Evolutionary conservation across 2,329 filamentous ascomycete genomes (phyloP), one percentile per base, ranked within the genome.

Genomic region (Tolypocladium tundrense): DNA sequence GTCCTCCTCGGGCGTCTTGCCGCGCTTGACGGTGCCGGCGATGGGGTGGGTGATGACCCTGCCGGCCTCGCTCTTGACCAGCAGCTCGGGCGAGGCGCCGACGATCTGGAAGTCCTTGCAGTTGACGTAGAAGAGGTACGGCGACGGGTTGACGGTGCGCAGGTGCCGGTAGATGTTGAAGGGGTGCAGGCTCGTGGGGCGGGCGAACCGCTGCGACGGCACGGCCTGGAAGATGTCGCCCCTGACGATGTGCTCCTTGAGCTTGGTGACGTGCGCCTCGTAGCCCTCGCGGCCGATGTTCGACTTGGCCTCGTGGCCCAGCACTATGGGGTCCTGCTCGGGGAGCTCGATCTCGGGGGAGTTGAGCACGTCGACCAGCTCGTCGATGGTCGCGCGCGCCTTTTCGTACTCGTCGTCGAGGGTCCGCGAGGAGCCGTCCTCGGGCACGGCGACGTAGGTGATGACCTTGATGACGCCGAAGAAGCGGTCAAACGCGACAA

Each of bases 171-270:
- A 99, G 67, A 99, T 90, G 78, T 97, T 99, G 81, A 97, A 99
- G 0, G 94, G 93, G 72, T 99, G 94, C 50, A 99, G 79, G 58
- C 84, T 86, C 3, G 94, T 99, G 16, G 92, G 92, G 35, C 93
- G 84, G 9, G 92, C 87, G 69, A 97, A 90, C 56, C 94, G 86
- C 75, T 99, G 94, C 48, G 91, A 97, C 1, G 94, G 94, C 19
- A 99, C 94, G 1, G 91, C 91, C 73, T 99, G 94, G 75, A 99
- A 97, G 70, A 99, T 97, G 77, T 97, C 91, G 65, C 94, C 94
- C 61, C 84, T 82, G 66, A 85, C 82, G 66, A 99, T 97, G 78
- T 97, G 93, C 73, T 91, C 81, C 78, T 97, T 97, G 60, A 99
- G 80, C 53, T 76, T 79, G 31, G 83, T 87, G 57, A 99, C 94